These are phyloP conservation scores for Podaxis rugospora DNA, from an alignment of 768 basidiomycete species.

Conservation along the genomic window DNA sequence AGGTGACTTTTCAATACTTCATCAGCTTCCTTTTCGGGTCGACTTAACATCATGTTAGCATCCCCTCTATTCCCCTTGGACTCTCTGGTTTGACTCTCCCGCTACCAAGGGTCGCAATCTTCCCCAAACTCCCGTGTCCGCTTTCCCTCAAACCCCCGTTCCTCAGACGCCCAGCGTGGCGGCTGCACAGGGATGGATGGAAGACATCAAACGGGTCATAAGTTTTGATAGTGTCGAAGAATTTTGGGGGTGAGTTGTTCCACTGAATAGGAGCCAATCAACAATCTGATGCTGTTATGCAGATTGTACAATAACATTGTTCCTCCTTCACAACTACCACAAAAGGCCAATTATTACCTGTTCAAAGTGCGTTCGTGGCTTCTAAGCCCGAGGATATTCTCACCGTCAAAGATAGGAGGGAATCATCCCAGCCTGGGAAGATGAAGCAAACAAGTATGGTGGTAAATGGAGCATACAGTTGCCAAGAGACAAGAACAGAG, in stretches of 20 bases:
- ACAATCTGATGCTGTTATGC: slow-evolving; percentile 15
- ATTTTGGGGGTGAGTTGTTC: slow-evolving; percentile 86
- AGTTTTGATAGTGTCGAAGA: slow-evolving; percentile 96
- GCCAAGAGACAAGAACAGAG: slow-evolving; percentile 90
- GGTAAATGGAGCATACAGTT: slow-evolving; percentile 99
- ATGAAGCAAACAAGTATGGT: slow-evolving; percentile 92
- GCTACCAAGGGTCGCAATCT: slow-evolving; percentile 86
- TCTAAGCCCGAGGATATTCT: neutral
- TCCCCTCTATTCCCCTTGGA: slow-evolving; percentile 92
- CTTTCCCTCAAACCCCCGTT: slow-evolving; percentile 72
- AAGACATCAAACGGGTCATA: slow-evolving; percentile 96
- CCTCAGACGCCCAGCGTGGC: slow-evolving; percentile 68
- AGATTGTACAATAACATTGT: slow-evolving; percentile 97
- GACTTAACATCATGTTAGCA: slow-evolving; percentile 47
- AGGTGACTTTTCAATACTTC: slow-evolving; percentile 44
- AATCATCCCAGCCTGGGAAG: slow-evolving; percentile 97
- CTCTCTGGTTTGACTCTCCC: slow-evolving; percentile 97
- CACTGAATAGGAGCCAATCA: slow-evolving; percentile 12
- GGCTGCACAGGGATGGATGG: slow-evolving; percentile 94
- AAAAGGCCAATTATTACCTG: slow-evolving; percentile 98
- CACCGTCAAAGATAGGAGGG: slow-evolving; percentile 55
- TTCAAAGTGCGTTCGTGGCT: slow-evolving; percentile 80
- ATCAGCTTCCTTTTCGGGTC: neutral
- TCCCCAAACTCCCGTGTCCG: slow-evolving; percentile 76
- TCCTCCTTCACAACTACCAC: slow-evolving; percentile 86